Evolutionary conservation across 352 stramenopile species (phyloP), one percentile per base, ranked within the genome.

Genomic region (Thalassiosira delicatula): DNA sequence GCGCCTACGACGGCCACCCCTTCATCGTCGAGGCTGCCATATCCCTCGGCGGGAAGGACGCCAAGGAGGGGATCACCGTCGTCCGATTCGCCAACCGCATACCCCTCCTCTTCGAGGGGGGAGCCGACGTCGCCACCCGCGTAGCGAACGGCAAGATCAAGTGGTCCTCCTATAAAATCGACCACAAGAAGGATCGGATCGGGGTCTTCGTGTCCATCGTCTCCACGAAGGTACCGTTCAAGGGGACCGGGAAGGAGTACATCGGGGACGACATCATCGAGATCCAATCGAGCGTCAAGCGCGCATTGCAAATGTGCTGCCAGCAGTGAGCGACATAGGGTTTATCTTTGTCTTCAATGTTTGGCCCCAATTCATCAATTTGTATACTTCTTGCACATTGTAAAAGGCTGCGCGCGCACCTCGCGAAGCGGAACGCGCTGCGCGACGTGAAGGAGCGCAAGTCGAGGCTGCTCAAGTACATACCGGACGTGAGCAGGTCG

Each of bases 211-310:
- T 97, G 30, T 94, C 82, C 19, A 96, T 97, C 74, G 95, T 97
- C 7, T 94, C 84, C 30, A 97, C 95, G 33, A 96, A 96, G 76
- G 92, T 97, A 54, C 95, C 95, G 2, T 97, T 97, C 87, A 97
- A 97, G 82, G 95, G 95, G 23, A 97, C 94, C 0, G 93, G 92
- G 19, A 97, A 97, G 79, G 95, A 97, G 78, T 97, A 96, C 72
- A 96, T 97, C 75, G 94, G 93, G 57, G 93, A 96, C 73, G 93
- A 97, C 68, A 95, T 95, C 42, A 93, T 85, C 17, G 93, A 94
- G 78, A 96, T 97, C 76, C 88, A 93, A 63, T 71, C 85, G 19
- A 92, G 87, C 19, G 93, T 97, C 17, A 95, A 94, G 72, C 67
- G 87, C 21, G 92, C 92, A 5, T 62, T 97, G 33, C 92, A 95